Percentiles rank a stretch among this genome's conserved stretches.
Evolutionary conservation across 208 protist species (phyloP).

Genomic region (Leishmania mexicana): DNA sequence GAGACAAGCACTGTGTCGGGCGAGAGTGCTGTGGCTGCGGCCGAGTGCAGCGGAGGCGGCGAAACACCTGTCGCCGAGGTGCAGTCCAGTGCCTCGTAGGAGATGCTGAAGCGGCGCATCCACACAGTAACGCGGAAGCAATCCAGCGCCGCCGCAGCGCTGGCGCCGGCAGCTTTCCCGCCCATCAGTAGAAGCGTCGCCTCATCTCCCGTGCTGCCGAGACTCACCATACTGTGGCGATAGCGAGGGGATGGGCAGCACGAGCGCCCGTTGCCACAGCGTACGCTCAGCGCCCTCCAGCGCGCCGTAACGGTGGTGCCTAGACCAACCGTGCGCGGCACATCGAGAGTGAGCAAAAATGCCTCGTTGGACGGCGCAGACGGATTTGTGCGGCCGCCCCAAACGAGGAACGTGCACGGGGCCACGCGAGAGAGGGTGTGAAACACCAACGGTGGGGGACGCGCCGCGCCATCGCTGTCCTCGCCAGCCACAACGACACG

Average conservation of each 20-base stretch:
- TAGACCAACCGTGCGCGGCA: slow-evolving; percentile 27
- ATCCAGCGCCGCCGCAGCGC: background rate
- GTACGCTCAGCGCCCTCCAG: slow-evolving; percentile 22
- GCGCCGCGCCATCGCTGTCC: background rate
- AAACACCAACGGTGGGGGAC: slow-evolving; percentile 65
- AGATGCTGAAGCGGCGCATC: background rate
- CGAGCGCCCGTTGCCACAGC: background rate
- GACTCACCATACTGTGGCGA: slow-evolving; percentile 27
- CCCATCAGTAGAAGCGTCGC: slow-evolving; percentile 61
- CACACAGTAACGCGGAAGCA: slow-evolving; percentile 26
- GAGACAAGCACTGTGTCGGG: slow-evolving; percentile 21
- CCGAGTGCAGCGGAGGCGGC: slow-evolving; percentile 56
- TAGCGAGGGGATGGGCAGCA: slow-evolving; percentile 11
- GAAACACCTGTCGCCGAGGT: background rate
- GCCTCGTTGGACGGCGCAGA: slow-evolving; percentile 38
- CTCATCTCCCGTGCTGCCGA: slow-evolving; percentile 7
- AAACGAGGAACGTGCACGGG: slow-evolving; percentile 60
- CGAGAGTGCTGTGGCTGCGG: slow-evolving; percentile 34
- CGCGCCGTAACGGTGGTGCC: slow-evolving; percentile 21
- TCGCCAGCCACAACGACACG: slow-evolving; percentile 29
- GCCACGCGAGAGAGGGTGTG: slow-evolving; percentile 70
- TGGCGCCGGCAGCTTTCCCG: slow-evolving; percentile 31
- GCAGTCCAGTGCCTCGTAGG: slow-evolving; percentile 16
- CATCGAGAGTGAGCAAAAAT: slow-evolving; percentile 52
- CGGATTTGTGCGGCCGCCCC: slow-evolving; percentile 86